Evolutionary conservation across 441 rosid species (phyloP), one percentile per base, ranked within the genome.

Genomic region (Macaranga tanarius): DNA sequence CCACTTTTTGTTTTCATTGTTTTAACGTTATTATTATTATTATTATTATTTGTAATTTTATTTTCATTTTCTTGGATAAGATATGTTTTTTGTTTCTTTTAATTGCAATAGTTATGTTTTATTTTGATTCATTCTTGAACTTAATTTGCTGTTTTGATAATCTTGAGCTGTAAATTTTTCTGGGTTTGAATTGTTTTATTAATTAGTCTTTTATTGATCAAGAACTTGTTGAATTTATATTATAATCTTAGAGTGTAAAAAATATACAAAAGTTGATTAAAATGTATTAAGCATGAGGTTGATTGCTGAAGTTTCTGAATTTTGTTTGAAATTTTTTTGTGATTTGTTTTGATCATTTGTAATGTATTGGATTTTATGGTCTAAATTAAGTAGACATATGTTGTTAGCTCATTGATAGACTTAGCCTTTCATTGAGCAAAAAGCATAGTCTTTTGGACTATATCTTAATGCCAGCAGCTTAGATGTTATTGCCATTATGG

Each of bases 121-220:
- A 8, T 19, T 13, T 34, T 45, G 55, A 23, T 44, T 47, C 16
- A 47, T 34, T 52, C 13, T 4, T 8, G 8, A 3, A 13, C 12
- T 47, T 22, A 17, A 11, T 7, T 61, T 20, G 26, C 45, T 38
- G 38, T 61, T 62, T 67, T 60, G n/a, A 16, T 4, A 44, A 5
- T 16, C 23, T 56, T 62, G 1, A 8, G 17, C 11, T 72, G 13
- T 52, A 22, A 47, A 56, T 13, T 67, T 26, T 19, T 66, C 38
- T 60, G 55, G 63, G 73, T 23, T 58, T 31, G 42, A 15, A 65
- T 71, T 51, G n/a, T 38, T 50, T 23, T 67, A 59, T 26, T 40
- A 60, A 55, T n/a, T 59, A 50, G 58, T 3, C 15, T 60, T 52
- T 5, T 28, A 4, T 10, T 67, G 62, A 12, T 20, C 28, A 6